A percentile compares a stretch with the other conserved stretches of the same genome.
phyloP scores from a whole-genome alignment of 768 basidiomycete genomes.

The Trametes cingulata region DNA sequence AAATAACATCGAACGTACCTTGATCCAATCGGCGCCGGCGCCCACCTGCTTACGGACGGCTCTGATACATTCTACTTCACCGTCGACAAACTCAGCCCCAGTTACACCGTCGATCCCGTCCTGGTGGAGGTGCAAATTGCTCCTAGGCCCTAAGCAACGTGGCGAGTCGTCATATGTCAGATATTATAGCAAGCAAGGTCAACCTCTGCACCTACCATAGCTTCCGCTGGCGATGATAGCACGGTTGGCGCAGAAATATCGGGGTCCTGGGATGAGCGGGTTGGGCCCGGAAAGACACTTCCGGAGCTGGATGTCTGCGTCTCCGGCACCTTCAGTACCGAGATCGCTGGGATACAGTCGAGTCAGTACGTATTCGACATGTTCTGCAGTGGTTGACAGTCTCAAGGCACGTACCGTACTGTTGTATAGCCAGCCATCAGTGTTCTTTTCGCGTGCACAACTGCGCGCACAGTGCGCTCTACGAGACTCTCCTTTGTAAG shows the following conservation, averaged over 20 bases:
- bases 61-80: constrained; percentile 52
- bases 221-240: constrained; percentile 59
- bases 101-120: constrained; percentile 59
- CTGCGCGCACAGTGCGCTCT: constrained; percentile 62
- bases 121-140: constrained; percentile 41
- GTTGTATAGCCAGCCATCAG: constrained; percentile 64
- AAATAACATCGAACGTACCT: constrained; percentile 38
- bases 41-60: constrained; percentile 63
- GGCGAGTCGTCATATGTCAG: not conserved
- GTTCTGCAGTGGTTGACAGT: not conserved
- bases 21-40: constrained; percentile 69
- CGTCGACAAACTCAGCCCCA: constrained; percentile 62
- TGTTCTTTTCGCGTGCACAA: constrained; percentile 53
- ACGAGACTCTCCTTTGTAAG: constrained; percentile 50
- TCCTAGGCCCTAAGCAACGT: constrained; percentile 50
- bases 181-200: not conserved
- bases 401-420: constrained; percentile 46
- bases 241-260: constrained; percentile 60
- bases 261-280: constrained; percentile 58
- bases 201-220: constrained; percentile 45
- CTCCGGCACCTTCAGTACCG: constrained; percentile 67
- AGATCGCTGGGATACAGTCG: constrained; percentile 46
- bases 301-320: constrained; percentile 59
- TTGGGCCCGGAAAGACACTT: constrained; percentile 51
- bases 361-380: not conserved